Evolutionary conservation across 805 yeast genomes (phyloP).

Genomic region (Kodamaea sagamina): DNA sequence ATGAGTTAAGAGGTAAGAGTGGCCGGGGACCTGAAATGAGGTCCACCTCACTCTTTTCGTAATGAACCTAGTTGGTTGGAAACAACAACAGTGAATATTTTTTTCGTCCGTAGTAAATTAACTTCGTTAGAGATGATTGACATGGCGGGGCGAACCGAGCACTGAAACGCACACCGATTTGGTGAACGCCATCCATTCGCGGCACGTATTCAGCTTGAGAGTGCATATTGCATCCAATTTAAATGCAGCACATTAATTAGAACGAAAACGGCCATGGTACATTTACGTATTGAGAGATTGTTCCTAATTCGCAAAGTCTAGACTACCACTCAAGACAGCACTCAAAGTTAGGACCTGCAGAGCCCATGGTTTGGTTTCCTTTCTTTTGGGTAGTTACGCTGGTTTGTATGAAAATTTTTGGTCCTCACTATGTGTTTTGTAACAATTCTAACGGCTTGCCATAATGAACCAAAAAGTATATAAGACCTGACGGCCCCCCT

Average conservation of each 20-base stretch:
- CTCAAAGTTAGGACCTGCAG: neutral
- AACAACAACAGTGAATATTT: too few relatives aligned
- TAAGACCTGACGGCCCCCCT: slow-evolving; percentile 3
- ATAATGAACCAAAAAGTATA: slow-evolving; percentile 2
- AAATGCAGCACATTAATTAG: neutral
- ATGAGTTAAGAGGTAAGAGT: too few relatives aligned
- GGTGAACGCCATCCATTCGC: too few relatives aligned
- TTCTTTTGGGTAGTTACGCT: neutral
- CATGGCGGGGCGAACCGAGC: too few relatives aligned
- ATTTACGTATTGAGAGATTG: neutral
- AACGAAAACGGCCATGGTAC: slow-evolving; percentile 1
- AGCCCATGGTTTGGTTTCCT: neutral
- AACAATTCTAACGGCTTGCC: neutral
- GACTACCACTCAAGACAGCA: neutral
- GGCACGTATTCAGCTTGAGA: neutral
- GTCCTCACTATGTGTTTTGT: neutral
- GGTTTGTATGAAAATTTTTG: slow-evolving; percentile 3
- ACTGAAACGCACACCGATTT: too few relatives aligned
- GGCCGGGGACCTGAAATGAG: too few relatives aligned
- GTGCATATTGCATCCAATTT: slow-evolving; percentile 1
- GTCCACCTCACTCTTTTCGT: too few relatives aligned
- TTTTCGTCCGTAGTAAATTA: too few relatives aligned
- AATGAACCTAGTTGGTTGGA: too few relatives aligned
- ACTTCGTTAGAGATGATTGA: too few relatives aligned
- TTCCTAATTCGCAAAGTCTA: slow-evolving; percentile 6